A percentile compares a stretch with the other conserved stretches of the same genome.
Conservation (phyloP, 2,329 filamentous ascomycete genomes). For the Scedosporium aurantiacum region DNA sequence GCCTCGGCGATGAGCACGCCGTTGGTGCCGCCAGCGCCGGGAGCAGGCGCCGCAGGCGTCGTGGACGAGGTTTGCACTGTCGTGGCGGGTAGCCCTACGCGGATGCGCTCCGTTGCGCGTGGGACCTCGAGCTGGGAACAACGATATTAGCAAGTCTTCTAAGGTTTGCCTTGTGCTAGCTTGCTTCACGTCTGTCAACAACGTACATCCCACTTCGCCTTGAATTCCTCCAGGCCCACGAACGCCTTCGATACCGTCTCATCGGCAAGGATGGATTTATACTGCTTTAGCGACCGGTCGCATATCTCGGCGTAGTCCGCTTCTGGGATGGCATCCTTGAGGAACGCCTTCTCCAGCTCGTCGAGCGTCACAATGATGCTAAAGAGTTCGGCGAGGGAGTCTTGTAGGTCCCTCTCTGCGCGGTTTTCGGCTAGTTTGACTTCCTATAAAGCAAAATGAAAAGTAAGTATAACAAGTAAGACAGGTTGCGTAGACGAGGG, state of each 20-base stretch:
- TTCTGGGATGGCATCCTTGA: slow-evolving; percentile 89
- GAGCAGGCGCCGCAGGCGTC: slow-evolving; percentile 30
- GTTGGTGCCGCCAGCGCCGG: slow-evolving; percentile 34
- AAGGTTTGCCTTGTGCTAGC: no score
- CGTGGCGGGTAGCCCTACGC: slow-evolving; percentile 86
- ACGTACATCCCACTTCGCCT: slow-evolving; percentile 79
- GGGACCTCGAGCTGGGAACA: slow-evolving; percentile 75
- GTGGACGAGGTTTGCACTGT: slow-evolving; percentile 47
- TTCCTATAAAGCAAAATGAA: slow-evolving; percentile 45
- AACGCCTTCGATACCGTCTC: slow-evolving; percentile 86
- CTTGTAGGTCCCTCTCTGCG: slow-evolving; percentile 84
- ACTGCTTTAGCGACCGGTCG: slow-evolving; percentile 86
- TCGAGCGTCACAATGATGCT: slow-evolving; percentile 95
- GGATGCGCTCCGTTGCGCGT: slow-evolving; percentile 81
- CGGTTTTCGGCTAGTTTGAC: slow-evolving; percentile 82
- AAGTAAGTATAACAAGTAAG: neutral
- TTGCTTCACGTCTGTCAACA: neutral
- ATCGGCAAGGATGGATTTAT: slow-evolving; percentile 85
- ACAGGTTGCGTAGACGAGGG: slow-evolving; percentile 4
- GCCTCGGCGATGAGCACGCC: slow-evolving; percentile 71
- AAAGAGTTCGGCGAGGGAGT: slow-evolving; percentile 93
- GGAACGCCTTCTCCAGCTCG: slow-evolving; percentile 89
- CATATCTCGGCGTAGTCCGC: slow-evolving; percentile 94
- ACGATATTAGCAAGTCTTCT: neutral
- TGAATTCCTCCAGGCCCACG: slow-evolving; percentile 81